Percentiles rank a stretch among this genome's conserved stretches.
Evolutionary conservation across 2,329 filamentous ascomycete genomes (phyloP).

Genomic region (Stachybotrys chartarum): DNA sequence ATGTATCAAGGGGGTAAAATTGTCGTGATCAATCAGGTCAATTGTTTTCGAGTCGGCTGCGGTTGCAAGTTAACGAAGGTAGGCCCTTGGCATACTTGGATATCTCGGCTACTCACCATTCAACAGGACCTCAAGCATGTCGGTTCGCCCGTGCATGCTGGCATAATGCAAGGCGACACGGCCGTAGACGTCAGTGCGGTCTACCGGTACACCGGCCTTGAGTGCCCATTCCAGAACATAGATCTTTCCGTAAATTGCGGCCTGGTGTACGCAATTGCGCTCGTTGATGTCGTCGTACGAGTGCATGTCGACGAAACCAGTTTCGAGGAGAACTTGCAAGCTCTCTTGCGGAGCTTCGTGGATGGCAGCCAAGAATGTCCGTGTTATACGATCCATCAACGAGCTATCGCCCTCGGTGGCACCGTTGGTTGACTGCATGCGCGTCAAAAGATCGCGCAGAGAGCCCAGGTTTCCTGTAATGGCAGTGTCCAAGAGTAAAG

Average conservation of each 20-base stretch:
- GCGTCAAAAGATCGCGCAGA: constrained; percentile 72
- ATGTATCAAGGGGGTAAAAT: constrained; percentile 93
- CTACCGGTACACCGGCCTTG: constrained; percentile 66
- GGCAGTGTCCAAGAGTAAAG: constrained; percentile 80
- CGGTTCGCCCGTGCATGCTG: constrained; percentile 84
- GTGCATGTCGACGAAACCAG: constrained; percentile 77
- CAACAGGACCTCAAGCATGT: constrained; percentile 72
- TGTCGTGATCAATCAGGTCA: constrained; percentile 88
- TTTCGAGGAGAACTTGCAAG: constrained; percentile 69
- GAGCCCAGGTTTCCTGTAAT: constrained; percentile 72
- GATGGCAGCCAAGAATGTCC: constrained; percentile 84
- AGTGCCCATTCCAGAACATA: constrained; percentile 73
- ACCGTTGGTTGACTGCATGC: constrained; percentile 52
- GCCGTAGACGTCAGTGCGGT: constrained; percentile 85
- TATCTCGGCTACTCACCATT: constrained; percentile 36
- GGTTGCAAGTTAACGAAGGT: no score
- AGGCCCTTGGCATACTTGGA: no score
- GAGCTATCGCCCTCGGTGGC: constrained; percentile 50
- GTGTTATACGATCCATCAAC: constrained; percentile 69
- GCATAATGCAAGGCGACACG: constrained; percentile 92
- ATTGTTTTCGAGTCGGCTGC: constrained; percentile 66
- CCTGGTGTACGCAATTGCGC: constrained; percentile 90
- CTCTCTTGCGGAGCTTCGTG: constrained; percentile 75
- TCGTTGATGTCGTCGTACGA: constrained; percentile 98
- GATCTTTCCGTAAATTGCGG: constrained; percentile 84